These are phyloP conservation scores for Arctium minus DNA, from an alignment of 129 eudicot genomes.

Conservation along the genomic window DNA sequence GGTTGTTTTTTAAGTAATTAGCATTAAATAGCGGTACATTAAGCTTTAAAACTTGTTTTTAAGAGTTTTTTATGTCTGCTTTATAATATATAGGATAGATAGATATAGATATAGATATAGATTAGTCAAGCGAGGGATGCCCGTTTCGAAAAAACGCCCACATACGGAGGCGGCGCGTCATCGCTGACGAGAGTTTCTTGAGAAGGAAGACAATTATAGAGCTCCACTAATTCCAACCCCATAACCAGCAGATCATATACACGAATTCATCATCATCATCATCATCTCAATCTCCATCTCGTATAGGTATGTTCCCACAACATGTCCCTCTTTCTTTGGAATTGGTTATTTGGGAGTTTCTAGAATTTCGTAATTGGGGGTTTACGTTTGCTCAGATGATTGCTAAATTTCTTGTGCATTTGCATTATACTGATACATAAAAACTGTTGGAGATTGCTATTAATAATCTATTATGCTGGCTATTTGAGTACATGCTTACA, in stretches of 20 bases:
- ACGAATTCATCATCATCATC: background rate
- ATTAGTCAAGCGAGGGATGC: background rate
- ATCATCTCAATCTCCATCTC: background rate
- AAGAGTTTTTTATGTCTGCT: no score
- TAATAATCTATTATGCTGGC: no score
- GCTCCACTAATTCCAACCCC: background rate
- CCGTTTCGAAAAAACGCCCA: background rate
- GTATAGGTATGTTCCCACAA: background rate
- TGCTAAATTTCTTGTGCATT: background rate
- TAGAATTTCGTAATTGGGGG: background rate
- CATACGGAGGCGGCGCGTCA: background rate
- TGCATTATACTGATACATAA: background rate
- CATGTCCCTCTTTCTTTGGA: background rate
- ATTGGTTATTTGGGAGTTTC: background rate
- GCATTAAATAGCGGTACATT: no score
- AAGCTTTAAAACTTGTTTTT: no score
- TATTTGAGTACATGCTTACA: background rate
- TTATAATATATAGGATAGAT: no score
- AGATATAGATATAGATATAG: no score
- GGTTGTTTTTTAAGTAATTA: no score
- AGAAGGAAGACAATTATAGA: background rate
- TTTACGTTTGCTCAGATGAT: background rate
- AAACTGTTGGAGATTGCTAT: background rate
- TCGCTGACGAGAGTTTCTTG: slow-evolving; percentile 25
- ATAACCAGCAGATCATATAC: background rate